A percentile compares a stretch with the other conserved stretches of the same genome.
These are phyloP conservation scores for Candida gigantensis DNA, from an alignment of 1,139 yeast species.

Conservation along the genomic window DNA sequence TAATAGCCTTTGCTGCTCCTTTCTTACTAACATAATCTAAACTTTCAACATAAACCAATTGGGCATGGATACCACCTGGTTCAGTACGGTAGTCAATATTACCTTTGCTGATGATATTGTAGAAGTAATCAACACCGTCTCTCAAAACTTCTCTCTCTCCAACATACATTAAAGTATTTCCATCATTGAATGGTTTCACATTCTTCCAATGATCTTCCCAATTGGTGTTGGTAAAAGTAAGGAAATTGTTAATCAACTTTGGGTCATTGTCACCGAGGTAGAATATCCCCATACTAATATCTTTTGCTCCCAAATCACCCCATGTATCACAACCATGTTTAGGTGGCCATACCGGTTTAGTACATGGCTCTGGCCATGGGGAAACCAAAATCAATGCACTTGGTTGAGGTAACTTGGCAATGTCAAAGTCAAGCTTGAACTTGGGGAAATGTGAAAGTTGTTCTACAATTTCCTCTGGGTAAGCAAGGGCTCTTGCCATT, in stretches of 20 bases:
- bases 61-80: constrained; percentile 35
- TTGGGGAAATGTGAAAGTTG: constrained; percentile 22
- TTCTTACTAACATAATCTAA: constrained; percentile 27
- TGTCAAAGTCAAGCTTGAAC: constrained; percentile 19
- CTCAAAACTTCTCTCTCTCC: constrained; percentile 44
- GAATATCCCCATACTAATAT: constrained; percentile 30
- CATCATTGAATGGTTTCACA: constrained; percentile 28
- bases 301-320: constrained; percentile 38
- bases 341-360: constrained; percentile 20
- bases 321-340: constrained; percentile 22
- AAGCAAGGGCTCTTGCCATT: constrained; percentile 33
- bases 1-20: constrained; percentile 26
- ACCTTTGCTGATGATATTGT: constrained; percentile 20
- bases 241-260: constrained; percentile 16
- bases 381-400: constrained; percentile 35
- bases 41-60: constrained; percentile 31
- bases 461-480: constrained; percentile 29
- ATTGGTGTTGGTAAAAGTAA: constrained; percentile 25
- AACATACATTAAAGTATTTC: constrained; percentile 29
- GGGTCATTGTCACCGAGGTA: constrained; percentile 24
- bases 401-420: constrained; percentile 26
- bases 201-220: constrained; percentile 31
- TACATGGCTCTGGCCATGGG: constrained; percentile 40
- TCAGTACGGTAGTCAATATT: constrained; percentile 25
- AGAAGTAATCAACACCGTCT: constrained; percentile 27